A percentile compares a stretch with the other conserved stretches of the same genome.
Evolutionary conservation across 352 stramenopile species (phyloP).

Genomic region (Pythium dissimile): DNA sequence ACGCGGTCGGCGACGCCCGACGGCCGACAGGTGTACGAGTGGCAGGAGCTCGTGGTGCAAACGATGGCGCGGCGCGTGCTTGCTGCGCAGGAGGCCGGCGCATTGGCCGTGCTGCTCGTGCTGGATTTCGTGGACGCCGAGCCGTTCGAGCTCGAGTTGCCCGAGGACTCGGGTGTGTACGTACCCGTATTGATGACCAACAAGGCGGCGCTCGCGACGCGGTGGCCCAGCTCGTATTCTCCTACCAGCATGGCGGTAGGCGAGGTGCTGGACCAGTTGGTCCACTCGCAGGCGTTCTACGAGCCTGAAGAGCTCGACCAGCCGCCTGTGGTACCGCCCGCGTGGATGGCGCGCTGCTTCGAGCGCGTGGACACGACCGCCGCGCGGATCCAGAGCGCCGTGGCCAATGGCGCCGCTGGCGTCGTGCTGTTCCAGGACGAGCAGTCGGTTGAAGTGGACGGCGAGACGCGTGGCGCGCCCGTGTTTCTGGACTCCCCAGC

Average conservation of each 20-base stretch:
- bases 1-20: conserved; percentile 20
- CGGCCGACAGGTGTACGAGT: conserved; percentile 8
- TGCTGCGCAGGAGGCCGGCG: conserved; percentile 55
- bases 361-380: conserved; percentile 40
- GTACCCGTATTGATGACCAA: conserved; percentile 68
- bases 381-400: conserved; percentile 30
- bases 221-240: neutral
- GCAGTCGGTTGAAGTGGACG: conserved; percentile 20
- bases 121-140: conserved; percentile 58
- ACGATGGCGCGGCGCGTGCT: conserved; percentile 50
- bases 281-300: conserved; percentile 7
- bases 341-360: conserved; percentile 44
- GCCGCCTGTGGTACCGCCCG: conserved; percentile 1
- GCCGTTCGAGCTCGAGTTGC: conserved; percentile 51
- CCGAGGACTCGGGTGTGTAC: conserved; percentile 51
- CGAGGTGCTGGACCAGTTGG: conserved; percentile 24
- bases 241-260: conserved; percentile 18
- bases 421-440: conserved; percentile 46
- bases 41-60: conserved; percentile 34
- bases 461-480: conserved; percentile 11
- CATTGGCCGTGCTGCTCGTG: conserved; percentile 51
- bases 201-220: conserved; percentile 11
- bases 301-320: conserved; percentile 14
- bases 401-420: conserved; percentile 42
- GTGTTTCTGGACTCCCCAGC: conserved; percentile 9